phyloP scores from a whole-genome alignment of 1,139 yeast genomes.

The Komagataea norvegica region DNA sequence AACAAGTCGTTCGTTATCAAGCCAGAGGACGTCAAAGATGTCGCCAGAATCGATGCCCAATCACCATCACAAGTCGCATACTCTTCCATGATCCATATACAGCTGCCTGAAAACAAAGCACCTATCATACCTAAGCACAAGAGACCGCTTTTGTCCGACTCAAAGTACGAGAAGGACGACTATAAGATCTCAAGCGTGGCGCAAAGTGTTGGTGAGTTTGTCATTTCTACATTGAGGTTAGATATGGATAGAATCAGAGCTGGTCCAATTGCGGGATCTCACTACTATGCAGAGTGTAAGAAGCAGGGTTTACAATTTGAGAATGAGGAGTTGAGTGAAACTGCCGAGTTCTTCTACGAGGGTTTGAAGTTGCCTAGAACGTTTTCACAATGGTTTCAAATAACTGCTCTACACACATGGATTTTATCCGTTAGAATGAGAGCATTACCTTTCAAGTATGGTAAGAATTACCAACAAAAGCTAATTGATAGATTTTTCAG shows the following conservation, averaged over 20 bases:
- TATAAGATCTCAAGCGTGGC: slow-evolving; percentile 66
- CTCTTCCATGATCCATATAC: slow-evolving; percentile 20
- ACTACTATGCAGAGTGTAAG: slow-evolving; percentile 83
- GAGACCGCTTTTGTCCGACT: slow-evolving; percentile 49
- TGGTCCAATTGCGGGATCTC: slow-evolving; percentile 90
- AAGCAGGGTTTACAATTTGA: slow-evolving; percentile 75
- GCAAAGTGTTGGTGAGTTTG: slow-evolving; percentile 65
- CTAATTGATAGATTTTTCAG: slow-evolving; percentile 82
- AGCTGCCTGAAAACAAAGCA: slow-evolving; percentile 21
- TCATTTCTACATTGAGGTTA: slow-evolving; percentile 60
- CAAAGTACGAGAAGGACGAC: slow-evolving; percentile 52
- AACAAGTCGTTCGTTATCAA: slow-evolving; percentile 16
- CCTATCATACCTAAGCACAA: slow-evolving; percentile 30
- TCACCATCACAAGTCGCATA: slow-evolving; percentile 25
- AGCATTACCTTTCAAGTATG: slow-evolving; percentile 87
- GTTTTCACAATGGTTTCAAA: slow-evolving; percentile 93
- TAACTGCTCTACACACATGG: slow-evolving; percentile 90
- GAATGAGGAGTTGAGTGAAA: slow-evolving; percentile 58
- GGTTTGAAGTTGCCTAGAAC: slow-evolving; percentile 79
- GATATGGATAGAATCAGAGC: slow-evolving; percentile 93
- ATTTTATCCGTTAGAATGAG: slow-evolving; percentile 91
- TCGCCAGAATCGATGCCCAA: slow-evolving; percentile 13
- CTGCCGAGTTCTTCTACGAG: slow-evolving; percentile 71
- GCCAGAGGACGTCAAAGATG: slow-evolving; percentile 14
- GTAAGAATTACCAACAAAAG: slow-evolving; percentile 87